Evolutionary conservation across 2,329 filamentous ascomycete genomes (phyloP), one percentile per base, ranked within the genome.

Genomic region (Ophiostoma australiae): DNA sequence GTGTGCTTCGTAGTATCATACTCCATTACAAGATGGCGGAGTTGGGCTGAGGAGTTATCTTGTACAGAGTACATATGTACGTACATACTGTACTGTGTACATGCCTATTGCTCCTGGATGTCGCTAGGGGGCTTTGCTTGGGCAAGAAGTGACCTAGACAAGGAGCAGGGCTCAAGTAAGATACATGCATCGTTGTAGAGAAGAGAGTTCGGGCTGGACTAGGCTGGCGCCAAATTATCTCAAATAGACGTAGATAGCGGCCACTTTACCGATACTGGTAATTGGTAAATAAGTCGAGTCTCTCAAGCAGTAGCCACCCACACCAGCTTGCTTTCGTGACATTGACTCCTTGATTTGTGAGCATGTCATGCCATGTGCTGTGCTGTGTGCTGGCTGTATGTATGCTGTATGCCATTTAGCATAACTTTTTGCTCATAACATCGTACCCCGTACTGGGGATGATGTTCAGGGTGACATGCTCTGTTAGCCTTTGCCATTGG

Each of bases 231-330:
- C 44, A 27, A 58, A 27, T 27, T 58, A 27, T 58, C 23, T 48
- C 44, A 48, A 48, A 48, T 48, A 48, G 44, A 70, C 68, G 68
- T 65, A 41, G 72, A 73, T 76, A 72, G 55, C 58, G 68, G 41
- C 58, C 67, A 72, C 73, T 77, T 77, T 77, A 73, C 76, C 77
- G 75, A 75, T 75, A 77, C 76, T 76, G 76, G 74, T 73, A 76
- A 76, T 31, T 27, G 52, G 52, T 58, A 27, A 58, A 27, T 27
- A 33, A 13, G 76, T 75, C 73, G 75, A 74, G 71, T 69, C 72
- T 74, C 74, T 77, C 73, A 77, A 77, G 76, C 76, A 31, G 13
- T 67, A 20, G 65, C 65, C 35, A 41, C 65, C 65, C 39, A 27
- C 23, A 48, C 35, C 39, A 27, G 5, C 11, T 35, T 35, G 17